phyloP scores from a whole-genome alignment of 208 protist genomes.

The Crithidia fasciculata region DNA sequence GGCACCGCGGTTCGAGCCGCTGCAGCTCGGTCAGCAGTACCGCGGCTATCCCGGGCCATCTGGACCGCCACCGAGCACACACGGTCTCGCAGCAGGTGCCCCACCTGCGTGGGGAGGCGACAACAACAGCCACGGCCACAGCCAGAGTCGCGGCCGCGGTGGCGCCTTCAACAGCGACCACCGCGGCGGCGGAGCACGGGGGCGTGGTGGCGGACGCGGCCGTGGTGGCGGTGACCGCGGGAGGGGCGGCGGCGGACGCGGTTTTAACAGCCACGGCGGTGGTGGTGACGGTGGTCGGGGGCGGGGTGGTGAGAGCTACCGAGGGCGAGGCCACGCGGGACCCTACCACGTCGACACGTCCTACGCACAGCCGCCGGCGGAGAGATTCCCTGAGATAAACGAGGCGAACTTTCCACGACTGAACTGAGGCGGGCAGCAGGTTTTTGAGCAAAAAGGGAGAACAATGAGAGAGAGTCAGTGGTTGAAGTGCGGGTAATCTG shows the following conservation, averaged over 20 bases:
- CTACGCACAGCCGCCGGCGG: not conserved
- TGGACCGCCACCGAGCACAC: not conserved
- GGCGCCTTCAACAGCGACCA: not conserved
- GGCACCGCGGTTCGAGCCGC: conserved; percentile 74
- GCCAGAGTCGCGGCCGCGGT: conserved; percentile 5
- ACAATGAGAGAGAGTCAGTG: not conserved
- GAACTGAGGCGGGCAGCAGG: conserved; percentile 1
- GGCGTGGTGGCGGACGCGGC: not conserved
- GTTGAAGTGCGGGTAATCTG: too few relatives aligned
- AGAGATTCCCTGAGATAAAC: conserved; percentile 31
- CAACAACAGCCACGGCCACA: not conserved
- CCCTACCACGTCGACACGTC: conserved; percentile 13
- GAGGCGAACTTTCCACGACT: conserved; percentile 37
- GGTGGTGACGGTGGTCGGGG: conserved; percentile 8
- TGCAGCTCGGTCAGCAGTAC: conserved; percentile 49
- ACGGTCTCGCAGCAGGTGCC: not conserved
- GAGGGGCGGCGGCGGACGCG: conserved; percentile 18
- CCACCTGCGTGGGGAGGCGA: conserved; percentile 16
- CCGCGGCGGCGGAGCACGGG: conserved; percentile 1
- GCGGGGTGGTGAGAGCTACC: conserved; percentile 15
- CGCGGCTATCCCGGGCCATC: not conserved
- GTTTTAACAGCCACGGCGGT: conserved; percentile 10
- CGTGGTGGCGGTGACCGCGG: conserved; percentile 9
- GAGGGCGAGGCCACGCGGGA: conserved; percentile 7
- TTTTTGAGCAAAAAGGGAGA: not conserved